Evolutionary conservation across 1,284 basidiomycete genomes (phyloP), one percentile per base, ranked within the genome.

Genomic region (Vanrija sp.): DNA sequence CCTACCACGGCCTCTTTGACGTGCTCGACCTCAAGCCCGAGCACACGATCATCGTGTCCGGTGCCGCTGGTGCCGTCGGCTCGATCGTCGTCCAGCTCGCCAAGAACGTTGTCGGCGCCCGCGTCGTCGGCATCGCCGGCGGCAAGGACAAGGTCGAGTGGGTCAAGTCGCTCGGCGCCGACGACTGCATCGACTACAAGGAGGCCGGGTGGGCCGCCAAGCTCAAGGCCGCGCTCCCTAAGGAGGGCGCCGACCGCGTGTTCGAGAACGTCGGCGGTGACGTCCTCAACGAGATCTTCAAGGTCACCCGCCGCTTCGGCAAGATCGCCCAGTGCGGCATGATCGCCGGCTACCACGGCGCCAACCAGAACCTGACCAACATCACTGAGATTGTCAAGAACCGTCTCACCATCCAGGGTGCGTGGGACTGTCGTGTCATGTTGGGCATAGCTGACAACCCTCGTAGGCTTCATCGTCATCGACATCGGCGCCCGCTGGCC

Each of bases 101-200:
- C 49, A 76, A 76, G 57, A 65, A 75, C 28, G 64, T 80, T 43
- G 62, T 78, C 29, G 78, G 77, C 8, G 77, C 77, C 64, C 66
- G 69, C 42, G 79, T 81, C 51, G 69, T 81, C 57, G 80, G 78
- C 29, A 78, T 81, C 48, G 80, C 80, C 1, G 80, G 80, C 42
- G 77, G 78, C 5, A 66, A 71, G 18, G 77, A 77, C 45, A 82
- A 82, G 73, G 80, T 79, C 66, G 61, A 71, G 3, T 81, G 77
- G 78, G 72, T 57, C 54, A 72, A 78, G 54, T 71, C 71, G 38
- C 69, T 80, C 52, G 78, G 78, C 1, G 78, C 78, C 40, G 80
- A 81, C 68, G 71, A 71, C 34, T 78, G 77, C 28, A 66, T 81
- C 67, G 79, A 81, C 64, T 81, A 82, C 76, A 80, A 80, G 69